Evolutionary conservation across 2,329 filamentous ascomycete species (phyloP).

Genomic region (Raffaelea deltoideospora): DNA sequence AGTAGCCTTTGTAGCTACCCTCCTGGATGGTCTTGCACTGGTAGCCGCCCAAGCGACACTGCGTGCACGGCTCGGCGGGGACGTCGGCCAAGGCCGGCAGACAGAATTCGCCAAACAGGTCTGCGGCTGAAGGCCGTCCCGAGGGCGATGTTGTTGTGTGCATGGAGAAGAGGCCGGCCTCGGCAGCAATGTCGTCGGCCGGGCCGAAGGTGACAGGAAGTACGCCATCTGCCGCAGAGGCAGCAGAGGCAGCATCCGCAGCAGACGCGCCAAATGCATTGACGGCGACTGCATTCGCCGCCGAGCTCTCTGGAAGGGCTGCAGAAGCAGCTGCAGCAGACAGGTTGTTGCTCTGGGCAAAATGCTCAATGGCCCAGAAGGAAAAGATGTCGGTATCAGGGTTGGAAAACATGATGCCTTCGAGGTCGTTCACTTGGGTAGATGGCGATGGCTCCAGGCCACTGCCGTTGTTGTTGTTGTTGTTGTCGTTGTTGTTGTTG

Average conservation of each 20-base stretch:
- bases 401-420: constrained; percentile 37
- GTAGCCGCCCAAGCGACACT: constrained; percentile 36
- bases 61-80: constrained; percentile 31
- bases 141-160: too few species aligned
- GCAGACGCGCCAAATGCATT: too few species aligned
- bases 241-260: not conserved
- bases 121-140: too few species aligned
- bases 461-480: too few species aligned
- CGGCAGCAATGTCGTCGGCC: not conserved
- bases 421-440: constrained; percentile 11
- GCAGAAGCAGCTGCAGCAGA: too few species aligned
- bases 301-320: too few species aligned
- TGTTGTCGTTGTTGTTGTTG: too few species aligned
- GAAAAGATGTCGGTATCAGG: constrained; percentile 44
- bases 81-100: constrained; percentile 20
- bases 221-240: not conserved
- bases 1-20: constrained; percentile 44
- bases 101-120: too few species aligned
- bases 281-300: constrained; percentile 4
- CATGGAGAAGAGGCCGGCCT: constrained; percentile 6
- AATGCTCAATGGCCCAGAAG: constrained; percentile 44
- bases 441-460: not conserved
- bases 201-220: not conserved
- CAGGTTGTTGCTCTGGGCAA: constrained; percentile 25
- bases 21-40: constrained; percentile 46